Evolutionary conservation across 2,329 filamentous ascomycete genomes (phyloP).

Genomic region (Helotiales sp.): DNA sequence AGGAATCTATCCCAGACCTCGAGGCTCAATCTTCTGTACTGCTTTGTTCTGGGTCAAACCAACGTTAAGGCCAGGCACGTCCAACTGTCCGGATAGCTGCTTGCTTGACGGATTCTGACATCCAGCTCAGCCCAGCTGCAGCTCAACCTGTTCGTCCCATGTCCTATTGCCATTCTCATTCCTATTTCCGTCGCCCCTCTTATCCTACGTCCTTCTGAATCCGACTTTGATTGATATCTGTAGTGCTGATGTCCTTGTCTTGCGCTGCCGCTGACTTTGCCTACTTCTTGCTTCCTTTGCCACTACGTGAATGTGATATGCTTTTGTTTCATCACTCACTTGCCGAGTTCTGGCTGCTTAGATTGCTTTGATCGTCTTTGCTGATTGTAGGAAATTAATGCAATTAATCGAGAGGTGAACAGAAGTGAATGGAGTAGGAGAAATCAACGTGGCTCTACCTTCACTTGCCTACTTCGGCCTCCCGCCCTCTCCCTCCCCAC

Average conservation of each 20-base stretch:
- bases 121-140: neutral
- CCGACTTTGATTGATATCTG: neutral
- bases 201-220: neutral
- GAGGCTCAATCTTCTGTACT: neutral
- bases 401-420: neutral
- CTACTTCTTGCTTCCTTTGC: neutral
- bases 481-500: neutral
- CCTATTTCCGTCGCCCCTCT: too few relatives aligned
- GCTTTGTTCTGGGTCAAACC: neutral
- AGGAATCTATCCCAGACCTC: neutral
- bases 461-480: neutral
- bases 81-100: constrained; percentile 6
- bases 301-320: neutral
- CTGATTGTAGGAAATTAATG: neutral
- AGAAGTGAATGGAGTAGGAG: neutral
- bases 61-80: neutral
- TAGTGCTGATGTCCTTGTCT: constrained; percentile 1
- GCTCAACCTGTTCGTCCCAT: neutral
- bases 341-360: neutral
- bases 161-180: too few relatives aligned
- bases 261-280: neutral
- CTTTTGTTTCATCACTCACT: neutral
- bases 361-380: neutral
- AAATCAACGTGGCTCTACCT: neutral
- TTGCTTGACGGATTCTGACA: constrained; percentile 8